These are phyloP conservation scores for Wickerhamiella infanticola DNA, from an alignment of 1,139 yeast species.

Conservation along the genomic window DNA sequence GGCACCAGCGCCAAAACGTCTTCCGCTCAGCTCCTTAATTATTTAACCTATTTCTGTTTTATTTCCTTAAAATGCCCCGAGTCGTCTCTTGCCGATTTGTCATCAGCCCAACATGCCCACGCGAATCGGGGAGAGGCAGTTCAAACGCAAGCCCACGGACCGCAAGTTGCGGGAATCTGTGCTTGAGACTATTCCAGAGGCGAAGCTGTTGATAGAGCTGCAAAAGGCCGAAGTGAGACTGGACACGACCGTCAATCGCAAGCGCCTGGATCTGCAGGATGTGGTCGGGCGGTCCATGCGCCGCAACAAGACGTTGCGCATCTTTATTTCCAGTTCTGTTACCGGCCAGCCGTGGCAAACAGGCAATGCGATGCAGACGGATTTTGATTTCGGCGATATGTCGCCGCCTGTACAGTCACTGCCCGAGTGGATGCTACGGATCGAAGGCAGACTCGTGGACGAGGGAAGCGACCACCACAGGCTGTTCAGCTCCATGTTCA, in stretches of 20 bases:
- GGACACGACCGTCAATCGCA: slow-evolving; percentile 69
- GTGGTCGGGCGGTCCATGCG: slow-evolving; percentile 29
- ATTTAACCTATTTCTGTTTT: not conserved
- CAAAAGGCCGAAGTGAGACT: slow-evolving; percentile 64
- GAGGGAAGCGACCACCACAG: slow-evolving; percentile 31
- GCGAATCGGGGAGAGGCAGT: slow-evolving; percentile 16
- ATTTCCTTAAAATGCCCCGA: too few relatives aligned
- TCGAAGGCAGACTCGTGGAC: slow-evolving; percentile 68
- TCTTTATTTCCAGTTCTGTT: slow-evolving; percentile 68
- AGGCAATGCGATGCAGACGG: slow-evolving; percentile 12
- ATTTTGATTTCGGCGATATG: slow-evolving; percentile 12
- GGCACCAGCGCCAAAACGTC: slow-evolving; percentile 79
- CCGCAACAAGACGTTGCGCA: slow-evolving; percentile 47
- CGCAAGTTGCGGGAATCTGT: slow-evolving; percentile 47
- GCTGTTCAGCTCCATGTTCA: slow-evolving; percentile 66
- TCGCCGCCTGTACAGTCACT: slow-evolving; percentile 21
- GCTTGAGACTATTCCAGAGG: slow-evolving; percentile 54
- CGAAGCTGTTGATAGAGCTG: slow-evolving; percentile 51
- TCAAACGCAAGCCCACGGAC: slow-evolving; percentile 48
- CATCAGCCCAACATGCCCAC: not conserved
- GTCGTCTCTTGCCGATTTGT: not conserved
- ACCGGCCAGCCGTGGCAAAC: slow-evolving; percentile 88
- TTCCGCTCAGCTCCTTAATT: slow-evolving; percentile 59
- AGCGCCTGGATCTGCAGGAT: slow-evolving; percentile 75
- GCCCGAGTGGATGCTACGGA: slow-evolving; percentile 69